Conservation (phyloP, 257 asterid genomes). For the Haberlea rhodopensis region DNA sequence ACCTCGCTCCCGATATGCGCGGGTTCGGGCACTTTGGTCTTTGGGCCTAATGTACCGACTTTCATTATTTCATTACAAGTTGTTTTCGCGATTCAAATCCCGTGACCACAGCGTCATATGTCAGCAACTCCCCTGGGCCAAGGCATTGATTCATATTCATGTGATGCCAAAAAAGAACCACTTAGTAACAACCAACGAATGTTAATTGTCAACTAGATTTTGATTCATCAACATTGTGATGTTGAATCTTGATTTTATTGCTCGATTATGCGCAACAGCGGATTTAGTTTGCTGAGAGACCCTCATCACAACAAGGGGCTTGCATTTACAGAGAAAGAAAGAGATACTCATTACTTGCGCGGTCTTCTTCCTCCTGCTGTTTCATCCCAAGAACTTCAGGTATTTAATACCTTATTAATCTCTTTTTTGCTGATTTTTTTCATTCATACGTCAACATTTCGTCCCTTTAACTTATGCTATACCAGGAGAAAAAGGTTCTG, state of each 20-base stretch:
- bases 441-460: neutral
- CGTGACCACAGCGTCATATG: no score
- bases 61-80: no score
- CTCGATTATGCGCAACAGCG: slow-evolving; percentile 36
- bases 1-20: no score
- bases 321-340: slow-evolving; percentile 70
- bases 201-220: neutral
- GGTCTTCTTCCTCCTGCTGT: slow-evolving; percentile 76
- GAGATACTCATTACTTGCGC: slow-evolving; percentile 78
- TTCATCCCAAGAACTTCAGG: slow-evolving; percentile 70
- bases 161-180: neutral
- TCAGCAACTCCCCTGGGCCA: no score
- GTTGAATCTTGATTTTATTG: neutral
- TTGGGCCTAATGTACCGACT: no score
- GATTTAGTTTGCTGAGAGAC: slow-evolving; percentile 70
- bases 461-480: slow-evolving; percentile 17
- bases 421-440: neutral
- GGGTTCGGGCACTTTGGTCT: no score
- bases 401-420: slow-evolving; percentile 3
- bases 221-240: neutral
- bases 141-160: neutral
- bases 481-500: slow-evolving; percentile 77
- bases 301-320: slow-evolving; percentile 90
- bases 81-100: no score
- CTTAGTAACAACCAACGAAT: neutral